phyloP scores from a whole-genome alignment of 2,329 filamentous ascomycete species.

The Aspergillus texensis region DNA sequence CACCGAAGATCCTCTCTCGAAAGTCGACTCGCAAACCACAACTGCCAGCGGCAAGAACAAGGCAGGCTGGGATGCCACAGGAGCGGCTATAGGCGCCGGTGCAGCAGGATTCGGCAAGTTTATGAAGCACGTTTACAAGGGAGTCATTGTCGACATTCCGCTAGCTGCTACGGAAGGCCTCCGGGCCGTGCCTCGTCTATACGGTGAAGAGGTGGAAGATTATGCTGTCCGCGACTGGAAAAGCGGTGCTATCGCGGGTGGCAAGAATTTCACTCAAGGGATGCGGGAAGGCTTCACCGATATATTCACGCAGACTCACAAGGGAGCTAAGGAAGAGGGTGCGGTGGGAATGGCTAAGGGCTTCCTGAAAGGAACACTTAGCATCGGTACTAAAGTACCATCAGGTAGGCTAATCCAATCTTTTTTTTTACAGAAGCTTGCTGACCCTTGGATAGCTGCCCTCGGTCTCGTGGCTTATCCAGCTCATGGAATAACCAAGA shows the following conservation, averaged over 20 bases:
- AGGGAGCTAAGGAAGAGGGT: slow-evolving; percentile 36
- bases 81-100: slow-evolving; percentile 16
- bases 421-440: neutral
- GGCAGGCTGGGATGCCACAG: neutral
- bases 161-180: slow-evolving; percentile 41
- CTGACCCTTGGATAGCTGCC: slow-evolving; percentile 18
- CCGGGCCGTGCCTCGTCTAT: slow-evolving; percentile 37
- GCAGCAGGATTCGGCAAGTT: slow-evolving; percentile 30
- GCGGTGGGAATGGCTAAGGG: slow-evolving; percentile 36
- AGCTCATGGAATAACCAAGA: slow-evolving; percentile 36
- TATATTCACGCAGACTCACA: slow-evolving; percentile 32
- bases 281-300: slow-evolving; percentile 36
- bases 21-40: neutral
- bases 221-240: slow-evolving; percentile 38
- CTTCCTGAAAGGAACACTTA: slow-evolving; percentile 35
- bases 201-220: slow-evolving; percentile 39
- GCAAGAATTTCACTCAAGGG: slow-evolving; percentile 36
- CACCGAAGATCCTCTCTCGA: neutral
- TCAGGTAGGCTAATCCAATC: slow-evolving; percentile 24
- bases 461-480: slow-evolving; percentile 37
- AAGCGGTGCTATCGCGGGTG: slow-evolving; percentile 34
- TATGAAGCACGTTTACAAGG: slow-evolving; percentile 32
- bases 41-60: neutral
- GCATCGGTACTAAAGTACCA: slow-evolving; percentile 24
- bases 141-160: slow-evolving; percentile 39